phyloP scores from a whole-genome alignment of 768 basidiomycete species.

The Amanita molliuscula region DNA sequence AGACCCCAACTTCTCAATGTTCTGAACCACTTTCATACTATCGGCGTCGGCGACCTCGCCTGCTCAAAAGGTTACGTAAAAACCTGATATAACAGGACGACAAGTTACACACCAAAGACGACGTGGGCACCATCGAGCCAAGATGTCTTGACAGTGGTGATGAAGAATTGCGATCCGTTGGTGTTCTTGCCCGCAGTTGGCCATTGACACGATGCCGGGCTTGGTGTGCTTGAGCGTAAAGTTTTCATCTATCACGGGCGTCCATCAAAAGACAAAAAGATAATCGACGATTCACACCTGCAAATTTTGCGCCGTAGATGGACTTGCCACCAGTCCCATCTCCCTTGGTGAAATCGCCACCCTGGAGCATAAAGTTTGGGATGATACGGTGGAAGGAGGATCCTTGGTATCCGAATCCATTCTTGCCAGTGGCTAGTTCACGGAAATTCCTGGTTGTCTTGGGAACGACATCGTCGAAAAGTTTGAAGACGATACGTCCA shows the following conservation, averaged over 20 bases:
- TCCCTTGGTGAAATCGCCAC: slow-evolving; percentile 70
- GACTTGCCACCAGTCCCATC: slow-evolving; percentile 77
- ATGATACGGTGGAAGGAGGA: slow-evolving; percentile 75
- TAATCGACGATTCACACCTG: slow-evolving; percentile 27
- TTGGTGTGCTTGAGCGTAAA: slow-evolving; percentile 67
- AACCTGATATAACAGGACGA: slow-evolving; percentile 1
- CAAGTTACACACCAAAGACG: slow-evolving; percentile 57
- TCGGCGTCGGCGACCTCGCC: slow-evolving; percentile 65
- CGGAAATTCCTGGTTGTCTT: slow-evolving; percentile 80
- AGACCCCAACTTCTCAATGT: slow-evolving; percentile 30
- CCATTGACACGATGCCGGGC: slow-evolving; percentile 64
- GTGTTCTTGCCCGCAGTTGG: slow-evolving; percentile 76
- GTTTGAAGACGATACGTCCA: slow-evolving; percentile 73
- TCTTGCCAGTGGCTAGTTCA: slow-evolving; percentile 67
- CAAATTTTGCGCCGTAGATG: slow-evolving; percentile 63
- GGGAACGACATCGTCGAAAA: slow-evolving; percentile 73
- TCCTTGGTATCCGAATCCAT: slow-evolving; percentile 68
- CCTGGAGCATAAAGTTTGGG: slow-evolving; percentile 80
- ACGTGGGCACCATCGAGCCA: slow-evolving; percentile 83
- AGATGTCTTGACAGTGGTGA: slow-evolving; percentile 67
- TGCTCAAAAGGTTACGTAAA: slow-evolving; percentile 11
- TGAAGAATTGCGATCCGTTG: slow-evolving; percentile 85
- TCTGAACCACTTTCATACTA: slow-evolving; percentile 34
- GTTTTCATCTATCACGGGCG: slow-evolving; percentile 60
- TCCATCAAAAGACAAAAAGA: not conserved